Evolutionary conservation across 1,284 basidiomycete species (phyloP).

Genomic region (Caloboletus firmus): DNA sequence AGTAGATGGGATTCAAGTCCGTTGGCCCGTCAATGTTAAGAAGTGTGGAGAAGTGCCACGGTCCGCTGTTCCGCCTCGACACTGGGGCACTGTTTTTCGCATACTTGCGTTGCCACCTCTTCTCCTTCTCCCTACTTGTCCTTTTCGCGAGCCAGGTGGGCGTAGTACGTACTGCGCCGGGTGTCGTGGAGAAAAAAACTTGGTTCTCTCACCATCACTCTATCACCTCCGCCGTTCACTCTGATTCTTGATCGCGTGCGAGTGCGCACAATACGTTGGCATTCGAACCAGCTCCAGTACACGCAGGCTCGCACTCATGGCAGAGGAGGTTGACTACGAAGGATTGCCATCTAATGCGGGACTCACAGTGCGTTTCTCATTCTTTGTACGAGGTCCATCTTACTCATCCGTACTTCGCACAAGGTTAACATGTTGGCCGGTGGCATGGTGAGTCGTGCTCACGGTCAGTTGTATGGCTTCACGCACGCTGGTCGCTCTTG

Average conservation of each 20-base stretch:
- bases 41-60: not conserved
- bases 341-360: constrained; percentile 74
- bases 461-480: not conserved
- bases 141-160: not conserved
- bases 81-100: constrained; percentile 2
- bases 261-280: constrained; percentile 4
- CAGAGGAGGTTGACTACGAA: constrained; percentile 76
- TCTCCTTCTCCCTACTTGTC: not conserved
- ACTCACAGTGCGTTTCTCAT: constrained; percentile 51
- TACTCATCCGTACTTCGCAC: not conserved
- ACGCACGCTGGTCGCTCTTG: not conserved
- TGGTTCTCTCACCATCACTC: constrained; percentile 5
- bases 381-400: not conserved
- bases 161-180: not conserved
- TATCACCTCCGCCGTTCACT: not conserved
- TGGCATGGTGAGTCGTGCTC: constrained; percentile 69
- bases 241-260: constrained; percentile 2
- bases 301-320: constrained; percentile 37
- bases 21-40: constrained; percentile 1
- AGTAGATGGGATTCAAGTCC: too few species aligned
- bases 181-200: constrained; percentile 9
- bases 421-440: constrained; percentile 98
- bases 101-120: not conserved
- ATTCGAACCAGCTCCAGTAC: constrained; percentile 3
- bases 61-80: constrained; percentile 7